These are phyloP conservation scores for Evernia prunastri DNA, from an alignment of 495 filamentous ascomycete genomes.

Conservation along the genomic window DNA sequence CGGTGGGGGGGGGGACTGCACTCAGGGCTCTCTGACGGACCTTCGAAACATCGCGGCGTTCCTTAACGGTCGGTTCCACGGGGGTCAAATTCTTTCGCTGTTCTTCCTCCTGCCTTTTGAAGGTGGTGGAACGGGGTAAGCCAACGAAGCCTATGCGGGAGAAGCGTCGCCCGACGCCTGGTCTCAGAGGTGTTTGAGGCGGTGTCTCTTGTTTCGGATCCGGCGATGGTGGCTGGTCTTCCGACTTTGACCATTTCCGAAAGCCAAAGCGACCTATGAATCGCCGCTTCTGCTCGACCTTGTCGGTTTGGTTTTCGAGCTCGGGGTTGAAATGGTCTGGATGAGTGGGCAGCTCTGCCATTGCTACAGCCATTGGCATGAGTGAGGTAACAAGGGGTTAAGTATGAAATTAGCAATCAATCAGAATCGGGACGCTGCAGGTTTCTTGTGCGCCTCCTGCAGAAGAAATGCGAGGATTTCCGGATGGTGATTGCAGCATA, in stretches of 20 bases:
- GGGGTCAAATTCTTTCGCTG: constrained; percentile 64
- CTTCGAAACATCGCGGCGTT: constrained; percentile 67
- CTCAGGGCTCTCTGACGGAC: constrained; percentile 55
- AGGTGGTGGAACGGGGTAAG: constrained; percentile 66
- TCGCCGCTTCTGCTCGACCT: constrained; percentile 39
- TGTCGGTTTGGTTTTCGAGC: constrained; percentile 19
- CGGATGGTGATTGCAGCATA: constrained; percentile 8
- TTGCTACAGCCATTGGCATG: constrained; percentile 22
- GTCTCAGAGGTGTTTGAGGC: constrained; percentile 23
- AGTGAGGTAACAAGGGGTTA: not conserved
- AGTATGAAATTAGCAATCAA: constrained; percentile 1
- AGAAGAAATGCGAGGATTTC: constrained; percentile 7
- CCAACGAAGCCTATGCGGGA: constrained; percentile 72
- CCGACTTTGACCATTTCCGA: constrained; percentile 44
- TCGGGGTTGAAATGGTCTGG: constrained; percentile 21
- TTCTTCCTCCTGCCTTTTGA: constrained; percentile 77
- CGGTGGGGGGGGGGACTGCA: constrained; percentile 33
- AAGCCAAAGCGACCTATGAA: constrained; percentile 45
- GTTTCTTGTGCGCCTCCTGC: constrained; percentile 1
- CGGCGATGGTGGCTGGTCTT: constrained; percentile 24
- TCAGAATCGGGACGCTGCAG: constrained; percentile 12
- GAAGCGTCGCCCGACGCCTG: constrained; percentile 47
- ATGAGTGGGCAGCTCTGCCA: constrained; percentile 21
- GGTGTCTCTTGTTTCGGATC: constrained; percentile 22
- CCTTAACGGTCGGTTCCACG: constrained; percentile 49